Conservation (phyloP, 495 filamentous ascomycete species). For the Gamarada debralockiae region DNA sequence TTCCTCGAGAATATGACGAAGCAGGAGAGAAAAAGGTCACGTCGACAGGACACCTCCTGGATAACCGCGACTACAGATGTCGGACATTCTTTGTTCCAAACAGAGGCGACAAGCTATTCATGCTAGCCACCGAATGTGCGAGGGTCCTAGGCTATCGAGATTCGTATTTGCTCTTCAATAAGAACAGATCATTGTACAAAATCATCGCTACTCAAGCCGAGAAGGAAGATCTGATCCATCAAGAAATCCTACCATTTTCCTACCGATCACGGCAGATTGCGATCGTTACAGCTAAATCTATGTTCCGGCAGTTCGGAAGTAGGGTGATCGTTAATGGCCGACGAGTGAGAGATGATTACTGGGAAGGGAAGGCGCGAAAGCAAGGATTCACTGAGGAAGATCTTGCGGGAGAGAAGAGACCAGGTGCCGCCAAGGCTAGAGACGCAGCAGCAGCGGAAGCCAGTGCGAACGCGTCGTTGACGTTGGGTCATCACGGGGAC, state of each 20-base stretch:
- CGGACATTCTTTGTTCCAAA: conserved; percentile 91
- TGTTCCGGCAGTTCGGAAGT: conserved; percentile 99
- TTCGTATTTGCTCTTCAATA: conserved; percentile 98
- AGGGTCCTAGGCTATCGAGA: conserved; percentile 92
- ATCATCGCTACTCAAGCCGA: conserved; percentile 96
- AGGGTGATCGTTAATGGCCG: conserved; percentile 85
- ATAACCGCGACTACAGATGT: conserved; percentile 85
- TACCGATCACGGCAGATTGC: conserved; percentile 98
- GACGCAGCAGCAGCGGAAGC: conserved; percentile 62
- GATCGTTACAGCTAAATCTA: conserved; percentile 96
- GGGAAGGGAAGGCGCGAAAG: conserved; percentile 94
- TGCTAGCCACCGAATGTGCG: conserved; percentile 98
- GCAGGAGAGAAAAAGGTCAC: conserved; percentile 93
- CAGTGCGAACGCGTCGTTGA: conserved; percentile 35
- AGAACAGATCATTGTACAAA: conserved; percentile 95
- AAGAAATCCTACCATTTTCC: conserved; percentile 95
- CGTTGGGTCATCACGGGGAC: conserved; percentile 62
- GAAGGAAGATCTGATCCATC: conserved; percentile 92
- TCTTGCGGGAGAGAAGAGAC: conserved; percentile 92
- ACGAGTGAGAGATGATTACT: conserved; percentile 95
- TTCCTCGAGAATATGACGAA: conserved; percentile 89
- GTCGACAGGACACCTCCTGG: conserved; percentile 72
- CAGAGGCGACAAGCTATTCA: conserved; percentile 90
- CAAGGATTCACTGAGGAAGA: conserved; percentile 99
- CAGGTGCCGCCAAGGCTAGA: conserved; percentile 82